Base-by-base conservation (phyloP, 345 rosid species). In the Citrus sp. region DNA sequence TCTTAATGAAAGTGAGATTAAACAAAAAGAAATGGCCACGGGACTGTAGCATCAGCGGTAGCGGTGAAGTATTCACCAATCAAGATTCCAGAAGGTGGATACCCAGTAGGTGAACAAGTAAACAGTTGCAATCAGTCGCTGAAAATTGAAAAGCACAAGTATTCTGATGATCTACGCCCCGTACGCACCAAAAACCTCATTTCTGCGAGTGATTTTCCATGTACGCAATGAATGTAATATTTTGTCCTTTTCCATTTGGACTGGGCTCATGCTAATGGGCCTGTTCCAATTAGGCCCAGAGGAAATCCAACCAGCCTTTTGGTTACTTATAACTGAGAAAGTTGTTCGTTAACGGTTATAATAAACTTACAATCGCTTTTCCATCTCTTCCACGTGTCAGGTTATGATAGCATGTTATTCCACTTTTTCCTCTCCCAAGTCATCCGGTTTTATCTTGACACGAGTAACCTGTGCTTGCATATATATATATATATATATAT, bases 81-180 rank as follows among this genome's bases (percentile, higher is more conserved):
- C 49, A 42, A 42, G 49, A 42, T 12, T 42, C 49, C 49, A 42
- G 49, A 10, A 42, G 49, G 49, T 42, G 51, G 13, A 12, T 42
- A 42, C 51, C 51, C 16, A 42, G 51, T 42, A 0, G 77, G 74
- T 72, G 77, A 67, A 34, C 28, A 13, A 77, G 72, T 77, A 69
- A 35, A 60, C 40, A 40, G 83, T 72, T 71, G 72, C 80, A 56
- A 55, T 81, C 73, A 70, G 19, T 40, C 61, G 2, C 28, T 21
- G 25, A 25, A 13, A 8, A 35, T 30, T 37, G 32, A 61, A 25
- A 61, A 46, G 14, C 51, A 13, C 14, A 4, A 12, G 51, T 46
- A 13, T 3, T 46, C 0, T 46, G 18, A 46, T 13, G 51, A 46
- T 3, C 51, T 3, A 0, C 5, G 14, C 51, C 51, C 51, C 3